Conservation (phyloP, 495 filamentous ascomycete genomes). For the Penicillium argentinense region DNA sequence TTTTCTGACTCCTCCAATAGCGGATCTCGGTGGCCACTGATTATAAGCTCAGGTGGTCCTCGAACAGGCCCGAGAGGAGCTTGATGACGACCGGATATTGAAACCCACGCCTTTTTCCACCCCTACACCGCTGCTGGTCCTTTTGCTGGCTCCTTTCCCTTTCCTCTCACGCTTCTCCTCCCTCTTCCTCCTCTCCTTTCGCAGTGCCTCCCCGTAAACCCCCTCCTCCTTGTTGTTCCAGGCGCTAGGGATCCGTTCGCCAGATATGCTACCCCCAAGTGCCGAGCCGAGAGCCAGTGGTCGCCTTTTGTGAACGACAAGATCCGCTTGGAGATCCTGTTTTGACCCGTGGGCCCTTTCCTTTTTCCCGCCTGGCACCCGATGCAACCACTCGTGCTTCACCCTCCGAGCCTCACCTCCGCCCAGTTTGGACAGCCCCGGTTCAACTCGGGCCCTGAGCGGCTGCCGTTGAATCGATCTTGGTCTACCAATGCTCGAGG, state of each 20-base stretch:
- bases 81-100: conserved; percentile 33
- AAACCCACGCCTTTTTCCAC: conserved; percentile 11
- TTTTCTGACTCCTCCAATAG: conserved; percentile 50
- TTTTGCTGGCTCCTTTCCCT: neutral
- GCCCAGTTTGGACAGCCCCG: conserved; percentile 43
- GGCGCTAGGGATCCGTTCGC: conserved; percentile 14
- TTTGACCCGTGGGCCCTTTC: conserved; percentile 13
- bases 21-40: conserved; percentile 30
- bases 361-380: conserved; percentile 23
- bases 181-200: neutral
- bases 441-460: conserved; percentile 57
- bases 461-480: conserved; percentile 68
- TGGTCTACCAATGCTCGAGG: conserved; percentile 67
- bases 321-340: conserved; percentile 1
- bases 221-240: neutral
- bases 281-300: conserved; percentile 19
- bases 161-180: neutral
- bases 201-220: too few species aligned
- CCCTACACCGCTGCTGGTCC: conserved; percentile 19
- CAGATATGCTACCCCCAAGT: conserved; percentile 38
- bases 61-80: conserved; percentile 20
- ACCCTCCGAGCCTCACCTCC: conserved; percentile 43
- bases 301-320: conserved; percentile 28
- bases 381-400: conserved; percentile 53
- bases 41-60: conserved; percentile 42